Evolutionary conservation across 495 filamentous ascomycete species (phyloP), one percentile per base, ranked within the genome.

Genomic region (Penicillium soppii): DNA sequence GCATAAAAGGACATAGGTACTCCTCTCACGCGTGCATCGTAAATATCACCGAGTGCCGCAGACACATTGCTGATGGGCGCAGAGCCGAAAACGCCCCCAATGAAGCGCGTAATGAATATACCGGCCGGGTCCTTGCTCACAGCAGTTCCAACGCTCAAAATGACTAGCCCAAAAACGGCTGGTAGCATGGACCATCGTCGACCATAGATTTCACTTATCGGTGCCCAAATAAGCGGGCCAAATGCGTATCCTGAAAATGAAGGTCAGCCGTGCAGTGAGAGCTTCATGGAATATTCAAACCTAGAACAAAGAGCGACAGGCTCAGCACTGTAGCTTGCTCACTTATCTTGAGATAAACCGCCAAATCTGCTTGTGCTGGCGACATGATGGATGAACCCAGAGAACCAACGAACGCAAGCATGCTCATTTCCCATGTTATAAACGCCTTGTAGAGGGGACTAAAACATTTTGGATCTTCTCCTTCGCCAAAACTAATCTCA

Each of bases 21-120:
- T 12, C 73, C 61, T 29, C 26, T 29, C 26, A 29, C 26, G 13
- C 56, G 40, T 35, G 45, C 23, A 25, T 48, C 47, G 43, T 61
- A 77, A 20, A 78, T 67, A 43, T 79, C 76, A 2, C 71, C 74
- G 12, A 79, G 53, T 2, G 70, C 70, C 5, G 70, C 76, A 9
- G 61, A 66, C 21, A 70, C 70, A 12, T 63, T 53, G 25, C 67
- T 64, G 1, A 73, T 55, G 8, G 71, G 65, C 30, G 61, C 65
- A 4, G 68, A 68, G 10, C 65, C 70, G 42, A 69, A 71, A 9
- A 73, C 29, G 2, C 71, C 71, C 5, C 49, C 60, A 47, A 74
- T 67, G 42, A 73, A 73, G 9, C 70, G 62, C 35, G 60, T 62
- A 4, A 74, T 56, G 17, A 75, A 56, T 15, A 73, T 42, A 1